Base-by-base conservation (phyloP, 2,329 filamentous ascomycete species). In the Capronia americana region DNA sequence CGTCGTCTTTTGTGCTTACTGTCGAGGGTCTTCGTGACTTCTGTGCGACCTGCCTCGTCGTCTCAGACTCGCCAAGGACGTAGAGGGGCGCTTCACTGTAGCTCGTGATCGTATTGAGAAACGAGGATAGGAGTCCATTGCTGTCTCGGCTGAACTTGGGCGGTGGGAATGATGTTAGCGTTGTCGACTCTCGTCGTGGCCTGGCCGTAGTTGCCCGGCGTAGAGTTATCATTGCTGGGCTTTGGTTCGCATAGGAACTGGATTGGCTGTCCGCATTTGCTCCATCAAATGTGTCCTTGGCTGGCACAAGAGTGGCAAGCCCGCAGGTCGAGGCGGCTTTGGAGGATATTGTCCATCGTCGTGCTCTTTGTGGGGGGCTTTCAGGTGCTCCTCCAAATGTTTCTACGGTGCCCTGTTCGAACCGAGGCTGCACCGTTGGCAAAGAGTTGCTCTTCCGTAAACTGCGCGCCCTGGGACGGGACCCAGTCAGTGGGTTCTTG, bases 171-270 rank as follows among this genome's bases (percentile, higher is more conserved):
- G 67, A 69, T 8, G 71, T 71, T 41, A 72, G 63, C 26, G 68
- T 66, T 28, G 58, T 51, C 48, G 48, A 63, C 23, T 53, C 63
- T 61, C 57, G 56, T 2, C 53, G 60, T 38, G 66, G 57, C 30
- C 56, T 38, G 10, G 51, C 44, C n/a, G 65, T 64, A 7, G 69
- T 71, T 12, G 71, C 71, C 2, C 71, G 69, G 5, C 70, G 71
- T 23, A 73, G 66, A n/a, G 69, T 72, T 17, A 73, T 73, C 70
- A 73, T 71, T 6, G 70, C 71, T 44, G 71, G 71, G 57, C 70
- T 71, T 46, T 34, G 57, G 11, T 24, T 53, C 6, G 38, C 32
- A 51, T 63, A 57, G n/a, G 44, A 12, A 46, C 17, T 62, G 55
- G 50, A 55, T 11, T n/a, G 53, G 30, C 24, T 64, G 12, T 26